Conservation (phyloP, 345 rosid genomes). For the Eucalyptus polyanthemos region DNA sequence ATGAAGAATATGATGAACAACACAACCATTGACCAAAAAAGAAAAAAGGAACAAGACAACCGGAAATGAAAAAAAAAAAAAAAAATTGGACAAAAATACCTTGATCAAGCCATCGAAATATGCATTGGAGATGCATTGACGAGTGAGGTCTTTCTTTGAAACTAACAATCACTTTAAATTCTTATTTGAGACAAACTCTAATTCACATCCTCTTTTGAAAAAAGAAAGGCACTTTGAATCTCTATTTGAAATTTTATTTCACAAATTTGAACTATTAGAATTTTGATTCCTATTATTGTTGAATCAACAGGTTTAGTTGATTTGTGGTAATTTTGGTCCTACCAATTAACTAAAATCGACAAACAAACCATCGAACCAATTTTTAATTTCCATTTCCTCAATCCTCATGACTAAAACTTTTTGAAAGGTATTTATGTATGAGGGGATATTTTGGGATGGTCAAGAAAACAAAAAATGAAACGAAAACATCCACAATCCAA, state of each 20-base stretch:
- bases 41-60: accelerated
- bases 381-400: background rate
- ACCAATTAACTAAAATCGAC: background rate
- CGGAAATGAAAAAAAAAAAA: too few species aligned
- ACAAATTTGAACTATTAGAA: too few species aligned
- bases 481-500: background rate
- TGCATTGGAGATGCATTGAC: accelerated
- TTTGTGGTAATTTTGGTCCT: background rate
- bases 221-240: too few species aligned
- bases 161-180: accelerated
- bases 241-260: too few species aligned
- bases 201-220: too few species aligned
- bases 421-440: background rate
- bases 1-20: too few species aligned
- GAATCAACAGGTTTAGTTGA: background rate
- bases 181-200: too few species aligned
- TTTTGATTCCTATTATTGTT: background rate
- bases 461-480: background rate
- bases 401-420: background rate
- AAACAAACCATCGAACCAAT: background rate
- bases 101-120: accelerated
- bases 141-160: accelerated
- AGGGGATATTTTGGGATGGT: background rate
- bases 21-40: too few species aligned
- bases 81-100: too few species aligned